Conservation (phyloP, 352 stramenopile genomes). For the Pythium myriotylum region DNA sequence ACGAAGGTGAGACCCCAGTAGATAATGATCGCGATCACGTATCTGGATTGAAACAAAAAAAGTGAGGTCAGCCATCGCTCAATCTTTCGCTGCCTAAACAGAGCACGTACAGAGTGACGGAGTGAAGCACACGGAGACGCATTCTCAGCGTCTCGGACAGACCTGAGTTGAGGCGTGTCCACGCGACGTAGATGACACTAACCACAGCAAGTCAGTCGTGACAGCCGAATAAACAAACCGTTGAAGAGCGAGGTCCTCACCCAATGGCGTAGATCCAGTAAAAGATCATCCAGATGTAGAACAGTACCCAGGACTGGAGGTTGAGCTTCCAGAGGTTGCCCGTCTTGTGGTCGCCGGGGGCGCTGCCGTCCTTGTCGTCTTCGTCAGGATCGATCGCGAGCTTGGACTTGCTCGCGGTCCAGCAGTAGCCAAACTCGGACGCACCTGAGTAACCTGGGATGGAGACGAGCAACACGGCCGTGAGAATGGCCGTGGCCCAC, state of each 20-base stretch:
- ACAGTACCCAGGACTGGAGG: constrained; percentile 86
- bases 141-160: constrained; percentile 85
- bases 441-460: constrained; percentile 70
- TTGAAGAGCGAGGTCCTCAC: constrained; percentile 30
- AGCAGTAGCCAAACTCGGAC: constrained; percentile 88
- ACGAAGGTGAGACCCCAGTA: constrained; percentile 88
- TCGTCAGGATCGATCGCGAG: constrained; percentile 22
- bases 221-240: constrained; percentile 5
- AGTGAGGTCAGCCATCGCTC: constrained; percentile 2
- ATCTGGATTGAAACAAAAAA: constrained; percentile 37
- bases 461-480: constrained; percentile 68
- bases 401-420: constrained; percentile 75
- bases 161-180: constrained; percentile 75
- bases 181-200: constrained; percentile 86
- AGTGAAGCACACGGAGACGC: constrained; percentile 84
- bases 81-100: too few relatives aligned
- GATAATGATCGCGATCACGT: constrained; percentile 91
- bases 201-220: constrained; percentile 1
- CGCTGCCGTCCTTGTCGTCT: constrained; percentile 11
- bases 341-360: constrained; percentile 24
- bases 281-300: constrained; percentile 88
- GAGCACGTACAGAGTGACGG: constrained; percentile 79
- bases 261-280: constrained; percentile 85
- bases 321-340: constrained; percentile 85
- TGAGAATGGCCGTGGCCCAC: constrained; percentile 75